Percentiles rank a stretch among this genome's conserved stretches.
Conservation (phyloP, 805 yeast species). For the Sugiyamaella lignohabitans region DNA sequence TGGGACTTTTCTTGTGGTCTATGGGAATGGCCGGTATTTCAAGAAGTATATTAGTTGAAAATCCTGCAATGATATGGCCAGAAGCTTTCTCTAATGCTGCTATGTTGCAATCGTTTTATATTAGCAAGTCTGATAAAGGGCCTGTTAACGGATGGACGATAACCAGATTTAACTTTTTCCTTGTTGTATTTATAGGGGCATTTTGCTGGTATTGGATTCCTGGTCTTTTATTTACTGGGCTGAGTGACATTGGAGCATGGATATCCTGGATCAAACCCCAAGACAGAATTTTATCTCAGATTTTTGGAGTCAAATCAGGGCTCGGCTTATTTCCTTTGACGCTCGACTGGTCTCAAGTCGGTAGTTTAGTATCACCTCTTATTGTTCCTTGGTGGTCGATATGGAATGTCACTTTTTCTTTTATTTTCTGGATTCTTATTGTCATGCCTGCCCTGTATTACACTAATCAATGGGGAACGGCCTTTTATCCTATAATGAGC, state of each 20-base stretch:
- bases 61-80: slow-evolving; percentile 41
- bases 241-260: slow-evolving; percentile 55
- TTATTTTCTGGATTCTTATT: slow-evolving; percentile 42
- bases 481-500: slow-evolving; percentile 55
- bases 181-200: slow-evolving; percentile 35
- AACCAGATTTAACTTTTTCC: slow-evolving; percentile 45
- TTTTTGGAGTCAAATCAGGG: slow-evolving; percentile 47
- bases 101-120: slow-evolving; percentile 26
- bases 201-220: slow-evolving; percentile 64
- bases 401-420: slow-evolving; percentile 38
- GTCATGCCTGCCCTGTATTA: slow-evolving; percentile 41
- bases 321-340: slow-evolving; percentile 43
- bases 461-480: slow-evolving; percentile 53
- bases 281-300: slow-evolving; percentile 43
- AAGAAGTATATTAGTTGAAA: slow-evolving; percentile 41
- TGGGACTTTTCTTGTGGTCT: slow-evolving; percentile 46
- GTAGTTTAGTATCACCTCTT: slow-evolving; percentile 51
- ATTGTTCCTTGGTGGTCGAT: slow-evolving; percentile 34
- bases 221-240: slow-evolving; percentile 53
- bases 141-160: slow-evolving; percentile 50
- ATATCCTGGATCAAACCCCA: slow-evolving; percentile 51
- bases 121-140: slow-evolving; percentile 30
- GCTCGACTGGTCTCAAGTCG: slow-evolving; percentile 48
- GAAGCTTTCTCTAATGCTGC: slow-evolving; percentile 51
- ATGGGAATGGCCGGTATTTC: slow-evolving; percentile 48